Evolutionary conservation across 2,329 filamentous ascomycete species (phyloP).

Genomic region (Colletotrichum plurivorum): DNA sequence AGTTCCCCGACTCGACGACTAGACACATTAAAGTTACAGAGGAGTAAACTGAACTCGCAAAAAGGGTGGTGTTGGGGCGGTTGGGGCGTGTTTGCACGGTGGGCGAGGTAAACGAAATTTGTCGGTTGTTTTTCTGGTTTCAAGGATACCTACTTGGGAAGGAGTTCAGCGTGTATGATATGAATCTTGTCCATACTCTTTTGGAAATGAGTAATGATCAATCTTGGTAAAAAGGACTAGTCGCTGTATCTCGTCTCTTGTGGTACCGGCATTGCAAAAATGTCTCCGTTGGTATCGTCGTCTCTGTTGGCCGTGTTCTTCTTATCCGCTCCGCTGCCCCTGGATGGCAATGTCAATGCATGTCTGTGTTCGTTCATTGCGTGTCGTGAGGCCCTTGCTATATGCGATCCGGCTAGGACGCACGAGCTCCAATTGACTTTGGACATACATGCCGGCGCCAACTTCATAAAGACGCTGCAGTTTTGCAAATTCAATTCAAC

Average conservation of each 20-base stretch:
- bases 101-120: slow-evolving; percentile 8
- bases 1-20: background rate
- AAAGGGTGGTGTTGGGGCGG: slow-evolving; percentile 25
- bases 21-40: slow-evolving; percentile 3
- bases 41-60: slow-evolving; percentile 14
- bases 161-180: slow-evolving; percentile 39
- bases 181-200: slow-evolving; percentile 9
- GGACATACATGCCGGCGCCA: background rate
- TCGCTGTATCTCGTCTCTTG: too few relatives aligned
- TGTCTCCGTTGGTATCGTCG: too few relatives aligned
- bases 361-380: too few relatives aligned
- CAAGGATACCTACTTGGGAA: slow-evolving; percentile 30
- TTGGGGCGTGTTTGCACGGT: slow-evolving; percentile 6
- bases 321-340: too few relatives aligned
- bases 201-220: slow-evolving; percentile 27
- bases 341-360: too few relatives aligned
- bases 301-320: too few relatives aligned
- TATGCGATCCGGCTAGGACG: too few relatives aligned
- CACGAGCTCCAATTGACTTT: too few relatives aligned
- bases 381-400: too few relatives aligned
- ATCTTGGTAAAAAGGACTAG: background rate
- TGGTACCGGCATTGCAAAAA: too few relatives aligned
- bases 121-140: slow-evolving; percentile 13
- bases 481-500: background rate
- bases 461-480: background rate